These are phyloP conservation scores for Periconia sp. DNA, from an alignment of 2,329 filamentous ascomycete genomes.

Conservation along the genomic window DNA sequence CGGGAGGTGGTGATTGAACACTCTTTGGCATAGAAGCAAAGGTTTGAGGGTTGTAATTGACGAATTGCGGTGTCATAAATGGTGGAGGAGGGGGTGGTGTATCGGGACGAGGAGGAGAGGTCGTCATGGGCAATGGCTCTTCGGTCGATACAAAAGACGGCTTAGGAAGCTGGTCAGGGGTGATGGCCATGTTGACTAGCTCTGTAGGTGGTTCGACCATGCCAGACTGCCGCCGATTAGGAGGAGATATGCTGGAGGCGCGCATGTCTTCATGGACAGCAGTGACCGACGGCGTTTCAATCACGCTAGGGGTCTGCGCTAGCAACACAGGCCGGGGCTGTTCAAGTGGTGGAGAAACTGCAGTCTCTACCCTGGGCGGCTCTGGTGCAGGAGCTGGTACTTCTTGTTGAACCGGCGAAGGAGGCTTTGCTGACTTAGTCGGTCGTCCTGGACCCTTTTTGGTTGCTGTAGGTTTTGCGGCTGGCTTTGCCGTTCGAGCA, in stretches of 20 bases:
- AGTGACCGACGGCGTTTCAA: slow-evolving; percentile 6
- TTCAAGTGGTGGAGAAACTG: slow-evolving; percentile 27
- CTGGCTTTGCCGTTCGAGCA: slow-evolving; percentile 21
- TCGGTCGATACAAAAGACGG: slow-evolving; percentile 33
- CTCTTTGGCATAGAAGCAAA: slow-evolving; percentile 21
- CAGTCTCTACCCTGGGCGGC: slow-evolving; percentile 25
- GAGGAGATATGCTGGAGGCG: not conserved
- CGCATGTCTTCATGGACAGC: no score
- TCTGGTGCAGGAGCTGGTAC: slow-evolving; percentile 46
- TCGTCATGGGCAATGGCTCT: slow-evolving; percentile 24
- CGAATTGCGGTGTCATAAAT: slow-evolving; percentile 36
- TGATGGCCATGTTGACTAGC: slow-evolving; percentile 37
- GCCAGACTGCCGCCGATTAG: slow-evolving; percentile 23
- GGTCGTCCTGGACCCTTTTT: slow-evolving; percentile 34
- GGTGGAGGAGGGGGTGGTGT: slow-evolving; percentile 47
- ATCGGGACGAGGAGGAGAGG: slow-evolving; percentile 41
- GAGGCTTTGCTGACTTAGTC: slow-evolving; percentile 29
- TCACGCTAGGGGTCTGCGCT: slow-evolving; percentile 13
- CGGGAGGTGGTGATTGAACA: slow-evolving; percentile 1
- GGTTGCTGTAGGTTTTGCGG: slow-evolving; percentile 25
- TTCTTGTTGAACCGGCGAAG: slow-evolving; percentile 42
- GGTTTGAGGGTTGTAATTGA: slow-evolving; percentile 35
- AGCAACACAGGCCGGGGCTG: slow-evolving; percentile 36
- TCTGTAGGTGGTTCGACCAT: slow-evolving; percentile 37
- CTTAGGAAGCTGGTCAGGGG: slow-evolving; percentile 41